These are phyloP conservation scores for Backusella liffmaniae DNA, from an alignment of 192 early-diverging fungal genomes.

Conservation along the genomic window DNA sequence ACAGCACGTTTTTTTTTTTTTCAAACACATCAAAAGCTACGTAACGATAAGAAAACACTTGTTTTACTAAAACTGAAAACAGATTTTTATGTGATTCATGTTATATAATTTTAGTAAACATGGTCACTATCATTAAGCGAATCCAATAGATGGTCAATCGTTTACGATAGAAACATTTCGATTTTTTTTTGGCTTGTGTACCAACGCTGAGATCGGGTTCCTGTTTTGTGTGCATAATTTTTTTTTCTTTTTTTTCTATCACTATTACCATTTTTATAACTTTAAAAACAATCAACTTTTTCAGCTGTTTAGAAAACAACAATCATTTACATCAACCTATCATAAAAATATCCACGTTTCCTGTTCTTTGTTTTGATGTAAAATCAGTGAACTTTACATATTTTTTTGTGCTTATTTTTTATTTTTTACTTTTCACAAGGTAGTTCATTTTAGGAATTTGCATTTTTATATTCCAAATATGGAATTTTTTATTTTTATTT, in stretches of 20 bases:
- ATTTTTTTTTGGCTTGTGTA: not conserved
- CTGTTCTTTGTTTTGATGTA: not conserved
- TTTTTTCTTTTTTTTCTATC: not conserved
- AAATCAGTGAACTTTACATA: not conserved
- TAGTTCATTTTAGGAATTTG: not conserved
- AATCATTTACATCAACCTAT: not conserved
- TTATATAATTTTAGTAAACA: not conserved
- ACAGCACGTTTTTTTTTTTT: not conserved
- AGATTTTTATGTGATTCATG: not conserved
- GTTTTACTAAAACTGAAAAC: not conserved
- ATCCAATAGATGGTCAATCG: not conserved
- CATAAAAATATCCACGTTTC: not conserved
- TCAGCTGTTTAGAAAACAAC: not conserved
- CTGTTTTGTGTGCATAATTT: not conserved
- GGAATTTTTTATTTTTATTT: not conserved
- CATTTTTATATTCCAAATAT: not conserved
- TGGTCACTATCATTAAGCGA: not conserved
- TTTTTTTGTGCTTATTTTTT: not conserved
- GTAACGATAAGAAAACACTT: not conserved
- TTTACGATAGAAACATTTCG: not conserved
- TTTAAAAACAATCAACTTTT: conserved; percentile 2
- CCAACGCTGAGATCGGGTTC: not conserved
- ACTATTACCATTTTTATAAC: not conserved
- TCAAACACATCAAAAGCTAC: not conserved
- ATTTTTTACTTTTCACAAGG: not conserved